Evolutionary conservation across 1,284 basidiomycete species (phyloP).

Genomic region (Tetrapyrgos nigripes): DNA sequence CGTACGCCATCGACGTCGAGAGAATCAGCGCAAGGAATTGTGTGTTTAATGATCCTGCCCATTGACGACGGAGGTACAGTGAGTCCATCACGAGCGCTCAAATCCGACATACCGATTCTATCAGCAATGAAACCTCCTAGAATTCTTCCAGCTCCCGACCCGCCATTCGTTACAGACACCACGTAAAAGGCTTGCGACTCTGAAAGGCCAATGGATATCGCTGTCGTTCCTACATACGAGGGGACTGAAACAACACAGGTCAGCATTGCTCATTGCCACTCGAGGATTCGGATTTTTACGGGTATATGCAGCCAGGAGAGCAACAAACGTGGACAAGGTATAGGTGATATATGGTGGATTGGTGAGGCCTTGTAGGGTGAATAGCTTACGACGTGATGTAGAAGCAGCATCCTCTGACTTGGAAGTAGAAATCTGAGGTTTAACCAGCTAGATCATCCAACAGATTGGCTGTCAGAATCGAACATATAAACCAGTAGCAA

Average conservation of each 20-base stretch:
- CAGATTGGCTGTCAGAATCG: conserved; percentile 39
- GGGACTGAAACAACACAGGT: conserved; percentile 25
- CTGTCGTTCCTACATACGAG: conserved; percentile 39
- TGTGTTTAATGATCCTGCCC: conserved; percentile 56
- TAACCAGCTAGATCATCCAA: too few relatives aligned
- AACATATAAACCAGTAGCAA: too few relatives aligned
- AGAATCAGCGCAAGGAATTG: conserved; percentile 58
- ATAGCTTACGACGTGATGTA: too few relatives aligned
- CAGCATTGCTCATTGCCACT: not conserved
- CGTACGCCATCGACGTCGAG: conserved; percentile 58
- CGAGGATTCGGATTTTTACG: too few relatives aligned
- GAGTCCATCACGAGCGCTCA: not conserved
- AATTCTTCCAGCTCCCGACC: conserved; percentile 38
- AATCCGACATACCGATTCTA: conserved; percentile 28
- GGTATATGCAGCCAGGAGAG: conserved; percentile 60
- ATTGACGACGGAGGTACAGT: not conserved
- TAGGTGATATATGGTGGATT: not conserved
- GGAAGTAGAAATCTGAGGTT: too few relatives aligned
- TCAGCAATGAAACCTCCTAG: conserved; percentile 35
- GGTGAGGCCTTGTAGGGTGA: too few relatives aligned
- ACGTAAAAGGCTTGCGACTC: conserved; percentile 40
- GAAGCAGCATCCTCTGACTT: too few relatives aligned
- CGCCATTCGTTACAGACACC: conserved; percentile 41
- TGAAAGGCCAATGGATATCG: conserved; percentile 32
- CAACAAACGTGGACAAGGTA: conserved; percentile 36